These are phyloP conservation scores for Fraxinus albicans DNA, from an alignment of 305 asterid species.

Conservation along the genomic window DNA sequence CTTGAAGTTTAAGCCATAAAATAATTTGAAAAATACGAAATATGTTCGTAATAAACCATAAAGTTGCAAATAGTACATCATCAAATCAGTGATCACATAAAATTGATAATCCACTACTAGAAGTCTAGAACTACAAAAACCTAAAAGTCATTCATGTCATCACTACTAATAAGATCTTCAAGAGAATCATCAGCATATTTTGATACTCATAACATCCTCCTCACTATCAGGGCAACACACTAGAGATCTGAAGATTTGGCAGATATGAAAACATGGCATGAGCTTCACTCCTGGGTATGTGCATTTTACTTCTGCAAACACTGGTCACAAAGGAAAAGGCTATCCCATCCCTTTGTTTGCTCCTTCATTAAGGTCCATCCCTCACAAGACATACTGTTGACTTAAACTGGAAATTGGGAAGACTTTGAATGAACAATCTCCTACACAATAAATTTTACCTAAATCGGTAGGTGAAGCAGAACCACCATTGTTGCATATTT, in stretches of 20 bases:
- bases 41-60: background rate
- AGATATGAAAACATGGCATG: background rate
- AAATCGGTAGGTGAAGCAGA: constrained; percentile 49
- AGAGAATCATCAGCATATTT: background rate
- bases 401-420: constrained; percentile 1
- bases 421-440: constrained; percentile 10
- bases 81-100: background rate
- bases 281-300: background rate
- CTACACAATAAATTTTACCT: constrained; percentile 40
- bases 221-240: background rate
- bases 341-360: background rate
- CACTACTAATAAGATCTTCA: background rate
- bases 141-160: background rate
- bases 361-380: background rate
- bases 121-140: background rate
- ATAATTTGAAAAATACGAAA: background rate
- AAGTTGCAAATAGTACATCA: background rate
- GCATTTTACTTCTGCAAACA: background rate
- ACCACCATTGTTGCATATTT: constrained; percentile 58
- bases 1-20: background rate
- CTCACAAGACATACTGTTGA: constrained; percentile 8
- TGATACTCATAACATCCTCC: background rate
- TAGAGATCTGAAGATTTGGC: background rate
- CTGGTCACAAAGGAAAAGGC: background rate
- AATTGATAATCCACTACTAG: background rate